These are phyloP conservation scores for Catunica adiposa DNA, from an alignment of 2,329 filamentous ascomycete species.

Conservation along the genomic window DNA sequence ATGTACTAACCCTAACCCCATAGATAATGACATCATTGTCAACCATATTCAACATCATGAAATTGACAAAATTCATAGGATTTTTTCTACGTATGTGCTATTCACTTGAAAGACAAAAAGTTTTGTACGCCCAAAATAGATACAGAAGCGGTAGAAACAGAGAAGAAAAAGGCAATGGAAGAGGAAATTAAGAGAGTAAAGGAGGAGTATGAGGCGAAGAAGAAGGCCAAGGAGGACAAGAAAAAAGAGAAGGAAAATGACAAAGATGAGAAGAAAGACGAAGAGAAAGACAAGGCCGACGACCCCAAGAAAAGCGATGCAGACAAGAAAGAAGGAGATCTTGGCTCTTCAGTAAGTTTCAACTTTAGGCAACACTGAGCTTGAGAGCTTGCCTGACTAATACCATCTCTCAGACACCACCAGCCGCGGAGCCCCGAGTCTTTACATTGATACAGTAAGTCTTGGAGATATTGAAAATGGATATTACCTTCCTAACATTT, in stretches of 20 bases:
- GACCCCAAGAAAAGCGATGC: conserved; percentile 19
- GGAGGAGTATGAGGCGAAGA: conserved; percentile 63
- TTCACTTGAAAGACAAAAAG: conserved; percentile 65
- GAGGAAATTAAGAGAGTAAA: conserved; percentile 48
- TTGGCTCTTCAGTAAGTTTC: conserved; percentile 3
- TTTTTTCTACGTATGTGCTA: conserved; percentile 79
- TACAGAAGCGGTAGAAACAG: conserved; percentile 35
- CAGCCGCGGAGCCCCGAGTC: conserved; percentile 47
- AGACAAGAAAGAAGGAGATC: conserved; percentile 9
- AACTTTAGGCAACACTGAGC: background rate
- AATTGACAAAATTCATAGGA: conserved; percentile 31
- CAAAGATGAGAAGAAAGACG: conserved; percentile 26
- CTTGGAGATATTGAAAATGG: background rate
- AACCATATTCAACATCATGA: too few species aligned
- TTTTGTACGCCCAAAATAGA: conserved; percentile 67
- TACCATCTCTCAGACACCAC: background rate
- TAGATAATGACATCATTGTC: conserved; percentile 11
- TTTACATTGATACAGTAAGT: conserved; percentile 67
- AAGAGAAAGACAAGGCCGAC: conserved; percentile 19
- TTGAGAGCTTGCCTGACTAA: background rate
- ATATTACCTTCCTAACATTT: background rate
- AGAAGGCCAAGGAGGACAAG: conserved; percentile 52
- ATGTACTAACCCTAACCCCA: background rate
- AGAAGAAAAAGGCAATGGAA: conserved; percentile 41
- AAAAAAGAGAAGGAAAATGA: conserved; percentile 38